Evolutionary conservation across 768 basidiomycete genomes (phyloP).

Genomic region (Lentinula aciculospora): DNA sequence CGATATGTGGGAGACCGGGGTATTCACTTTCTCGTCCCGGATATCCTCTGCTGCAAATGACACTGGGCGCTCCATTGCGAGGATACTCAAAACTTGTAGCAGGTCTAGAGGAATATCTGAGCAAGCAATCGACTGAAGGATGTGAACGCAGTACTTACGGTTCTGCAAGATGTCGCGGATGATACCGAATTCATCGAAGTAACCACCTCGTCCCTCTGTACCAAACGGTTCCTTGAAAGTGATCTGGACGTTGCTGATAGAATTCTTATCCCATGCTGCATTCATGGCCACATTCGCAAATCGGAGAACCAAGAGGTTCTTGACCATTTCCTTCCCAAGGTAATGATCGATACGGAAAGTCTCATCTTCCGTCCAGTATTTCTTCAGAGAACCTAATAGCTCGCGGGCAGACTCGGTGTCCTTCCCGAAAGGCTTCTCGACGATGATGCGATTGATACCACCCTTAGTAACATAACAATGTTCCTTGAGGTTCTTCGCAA

Average conservation of each 20-base stretch:
- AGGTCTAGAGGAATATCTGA: conserved; percentile 53
- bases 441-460: conserved; percentile 87
- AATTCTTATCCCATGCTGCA: conserved; percentile 93
- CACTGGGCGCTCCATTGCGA: conserved; percentile 98
- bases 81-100: conserved; percentile 87
- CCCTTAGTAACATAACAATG: conserved; percentile 64
- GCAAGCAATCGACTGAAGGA: background rate
- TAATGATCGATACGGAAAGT: conserved; percentile 99
- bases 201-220: conserved; percentile 99
- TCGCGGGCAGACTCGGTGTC: conserved; percentile 81
- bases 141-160: conserved; percentile 54
- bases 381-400: conserved; percentile 74
- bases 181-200: conserved; percentile 99
- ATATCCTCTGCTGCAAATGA: conserved; percentile 97
- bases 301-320: conserved; percentile 92
- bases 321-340: conserved; percentile 99
- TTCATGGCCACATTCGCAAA: conserved; percentile 92
- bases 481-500: conserved; percentile 77
- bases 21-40: conserved; percentile 91
- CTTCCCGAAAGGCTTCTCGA: conserved; percentile 98
- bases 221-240: conserved; percentile 99
- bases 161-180: conserved; percentile 98
- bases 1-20: conserved; percentile 7
- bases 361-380: conserved; percentile 93
- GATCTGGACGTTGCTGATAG: conserved; percentile 95